Evolutionary conservation across 768 basidiomycete species (phyloP), one percentile per base, ranked within the genome.

Genomic region (Hygrocybe coccinea): DNA sequence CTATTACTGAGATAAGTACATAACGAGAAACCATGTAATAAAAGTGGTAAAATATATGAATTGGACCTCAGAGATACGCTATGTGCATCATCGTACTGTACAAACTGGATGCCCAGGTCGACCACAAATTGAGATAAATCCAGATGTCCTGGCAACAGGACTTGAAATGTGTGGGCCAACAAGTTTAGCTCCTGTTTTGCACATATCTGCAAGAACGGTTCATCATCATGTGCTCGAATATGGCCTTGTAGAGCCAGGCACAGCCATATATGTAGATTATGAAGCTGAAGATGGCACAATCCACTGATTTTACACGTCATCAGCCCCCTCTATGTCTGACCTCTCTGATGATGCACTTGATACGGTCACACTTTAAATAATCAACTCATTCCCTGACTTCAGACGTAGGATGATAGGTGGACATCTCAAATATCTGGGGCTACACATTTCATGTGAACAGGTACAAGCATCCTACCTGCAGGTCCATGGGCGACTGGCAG

Each of bases 111-210:
- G 38, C 2, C 57, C 29, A 34, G 70, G 71, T 1, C 60, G 65
- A 1, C 71, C 71, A 1, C 46, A 61, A 5, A 59, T 68, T 2
- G 56, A 64, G 10, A 71, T 72, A 19, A 63, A 73, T 38, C 60
- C 56, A 3, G 50, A 60, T 4, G 60, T 71, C 34, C 61, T 71
- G 1, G 34, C 54, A 21, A 47, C 56, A 45, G 61, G 64, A 0
- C 52, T 66, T 1, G 51, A 59, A 1, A 58, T 69, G 9, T 56
- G 57, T 14, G 65, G 67, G 6, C 61, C 64, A 0, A 62, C 56
- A 37, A 6, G 34, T 37, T 36, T 67, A 21, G 56, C 51, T 8
- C 7, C 33, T 29, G 25, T 62, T 34, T 52, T 69, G 35, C 47
- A 56, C 35, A 47, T 52, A 51, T 19, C 41, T 35, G 34, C 58